phyloP scores from a whole-genome alignment of 1,284 basidiomycete genomes.

The Prillingera fragicola region DNA sequence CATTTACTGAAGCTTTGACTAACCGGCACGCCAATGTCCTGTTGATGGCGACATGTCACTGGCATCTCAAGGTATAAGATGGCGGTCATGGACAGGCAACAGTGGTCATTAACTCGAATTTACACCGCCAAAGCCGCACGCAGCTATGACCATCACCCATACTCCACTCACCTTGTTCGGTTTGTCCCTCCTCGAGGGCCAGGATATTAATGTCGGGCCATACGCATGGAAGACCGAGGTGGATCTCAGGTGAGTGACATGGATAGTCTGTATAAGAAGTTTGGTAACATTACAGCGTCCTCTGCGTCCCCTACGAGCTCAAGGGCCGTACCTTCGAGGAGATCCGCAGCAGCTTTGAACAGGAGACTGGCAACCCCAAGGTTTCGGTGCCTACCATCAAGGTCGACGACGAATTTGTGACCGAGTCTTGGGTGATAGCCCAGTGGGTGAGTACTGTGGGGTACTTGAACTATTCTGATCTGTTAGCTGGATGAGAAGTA shows the following conservation, averaged over 20 bases:
- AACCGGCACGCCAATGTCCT: too few relatives aligned
- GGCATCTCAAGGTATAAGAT: too few relatives aligned
- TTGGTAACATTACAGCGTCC: constrained; percentile 18
- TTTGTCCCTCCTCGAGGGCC: constrained; percentile 7
- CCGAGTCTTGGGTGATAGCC: constrained; percentile 34
- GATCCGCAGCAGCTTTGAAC: constrained; percentile 26
- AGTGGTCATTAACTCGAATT: too few relatives aligned
- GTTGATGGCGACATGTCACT: too few relatives aligned
- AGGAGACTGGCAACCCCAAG: constrained; percentile 27
- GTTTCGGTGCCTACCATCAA: constrained; percentile 35
- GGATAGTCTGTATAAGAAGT: not conserved
- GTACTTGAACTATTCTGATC: not conserved
- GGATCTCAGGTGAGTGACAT: constrained; percentile 3
- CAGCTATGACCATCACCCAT: constrained; percentile 5
- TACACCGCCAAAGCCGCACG: too few relatives aligned
- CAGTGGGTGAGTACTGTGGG: constrained; percentile 23
- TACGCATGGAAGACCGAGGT: constrained; percentile 16
- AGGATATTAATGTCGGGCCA: constrained; percentile 15
- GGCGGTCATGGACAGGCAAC: too few relatives aligned
- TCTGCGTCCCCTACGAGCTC: constrained; percentile 19
- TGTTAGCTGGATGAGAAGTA: constrained; percentile 27
- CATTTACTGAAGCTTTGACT: too few relatives aligned
- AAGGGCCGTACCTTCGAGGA: constrained; percentile 19
- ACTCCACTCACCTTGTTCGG: constrained; percentile 4
- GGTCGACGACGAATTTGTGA: constrained; percentile 21